A percentile compares a stretch with the other conserved stretches of the same genome.
Evolutionary conservation across 495 filamentous ascomycete genomes (phyloP).

Genomic region (Penicillium nucicola): DNA sequence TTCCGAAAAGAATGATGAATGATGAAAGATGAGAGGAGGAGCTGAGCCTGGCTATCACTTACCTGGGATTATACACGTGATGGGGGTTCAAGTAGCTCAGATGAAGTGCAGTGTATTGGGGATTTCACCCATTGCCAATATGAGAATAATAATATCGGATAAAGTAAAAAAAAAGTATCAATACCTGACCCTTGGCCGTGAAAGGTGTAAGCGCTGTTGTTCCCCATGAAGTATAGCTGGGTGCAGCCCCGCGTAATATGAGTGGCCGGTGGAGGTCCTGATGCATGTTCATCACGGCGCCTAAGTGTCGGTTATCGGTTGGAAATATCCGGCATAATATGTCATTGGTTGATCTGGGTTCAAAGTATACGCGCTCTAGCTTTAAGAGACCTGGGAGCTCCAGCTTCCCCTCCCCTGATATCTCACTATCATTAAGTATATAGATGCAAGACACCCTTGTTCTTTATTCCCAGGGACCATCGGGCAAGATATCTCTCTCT

Average conservation of each 20-base stretch:
- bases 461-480: too few relatives aligned
- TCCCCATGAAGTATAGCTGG: background rate
- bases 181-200: background rate
- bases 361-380: too few relatives aligned
- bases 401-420: too few relatives aligned
- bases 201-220: constrained; percentile 2
- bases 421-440: too few relatives aligned
- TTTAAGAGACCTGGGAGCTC: too few relatives aligned
- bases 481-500: too few relatives aligned
- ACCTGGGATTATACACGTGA: background rate
- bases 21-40: too few relatives aligned
- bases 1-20: background rate
- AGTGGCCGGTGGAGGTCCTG: background rate
- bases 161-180: background rate
- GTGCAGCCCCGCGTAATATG: background rate
- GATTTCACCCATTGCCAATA: too few relatives aligned
- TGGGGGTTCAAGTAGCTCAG: too few relatives aligned
- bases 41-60: too few relatives aligned
- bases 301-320: constrained; percentile 1
- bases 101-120: too few relatives aligned
- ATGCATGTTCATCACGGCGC: constrained; percentile 8
- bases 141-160: background rate
- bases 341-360: background rate
- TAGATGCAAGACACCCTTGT: too few relatives aligned
- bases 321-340: background rate